Evolutionary conservation across 2,329 filamentous ascomycete genomes (phyloP), one percentile per base, ranked within the genome.

Genomic region (Alternaria sp.): DNA sequence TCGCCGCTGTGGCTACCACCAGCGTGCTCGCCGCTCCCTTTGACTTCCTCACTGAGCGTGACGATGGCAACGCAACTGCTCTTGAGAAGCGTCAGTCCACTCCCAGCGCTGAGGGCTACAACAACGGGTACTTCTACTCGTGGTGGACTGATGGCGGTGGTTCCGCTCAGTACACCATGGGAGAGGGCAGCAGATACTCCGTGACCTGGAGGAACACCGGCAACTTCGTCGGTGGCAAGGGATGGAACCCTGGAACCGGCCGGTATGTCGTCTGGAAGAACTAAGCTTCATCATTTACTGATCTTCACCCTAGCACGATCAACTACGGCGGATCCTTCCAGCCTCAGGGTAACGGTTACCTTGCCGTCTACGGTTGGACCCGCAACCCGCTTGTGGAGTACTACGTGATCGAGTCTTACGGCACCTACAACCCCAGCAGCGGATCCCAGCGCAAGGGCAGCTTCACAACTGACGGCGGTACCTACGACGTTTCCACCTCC

Each of bases 331-430:
- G 65, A 44, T 56, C 61, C 18, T 71, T 65, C 64, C 60, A 60
- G 44, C 60, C 68, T 23, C 60, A 68, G 37, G 67, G 68, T 7
- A 73, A 72, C 37, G 67, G 65, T 10, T 73, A 73, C 54, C 65
- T 75, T 15, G 70, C 86, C 15, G 73, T 88, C 28, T 88, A 88
- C 67, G 86, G 86, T 30, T 88, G 87, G 85, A 86, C 84, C 9
- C 79, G 74, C 11, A 81, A 80, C 70, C 84, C 85, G 0, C 78
- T 87, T 15, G 79, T 87, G 68, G 86, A 88, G 68, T 87, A 87
- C 79, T 88, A 88, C 76, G 82, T 88, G 59, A 80, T 87, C 66
- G 86, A 88, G 65, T 78, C 78, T 20, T 84, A 82, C 71, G 84
- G 83, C 58, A 80, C 80, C 61, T 81, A 82, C 68, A 82, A 80